Evolutionary conservation across 768 basidiomycete species (phyloP).

Genomic region (Kondoa subrosea): DNA sequence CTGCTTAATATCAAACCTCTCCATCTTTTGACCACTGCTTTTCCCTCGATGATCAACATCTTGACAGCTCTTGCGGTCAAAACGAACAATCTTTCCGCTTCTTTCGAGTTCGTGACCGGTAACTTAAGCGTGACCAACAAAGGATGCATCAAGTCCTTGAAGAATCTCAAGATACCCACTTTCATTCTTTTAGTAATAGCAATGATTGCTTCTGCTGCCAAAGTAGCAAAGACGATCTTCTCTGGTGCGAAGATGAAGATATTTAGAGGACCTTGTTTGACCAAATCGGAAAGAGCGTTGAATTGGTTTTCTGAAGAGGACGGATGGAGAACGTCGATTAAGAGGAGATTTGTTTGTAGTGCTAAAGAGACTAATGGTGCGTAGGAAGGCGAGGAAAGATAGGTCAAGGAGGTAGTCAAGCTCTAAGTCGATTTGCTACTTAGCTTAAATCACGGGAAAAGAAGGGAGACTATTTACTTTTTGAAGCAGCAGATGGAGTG

Average conservation of each 20-base stretch:
- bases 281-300: neutral
- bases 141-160: constrained; percentile 1
- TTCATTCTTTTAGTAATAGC: neutral
- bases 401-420: constrained; percentile 9
- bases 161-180: neutral
- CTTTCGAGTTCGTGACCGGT: neutral
- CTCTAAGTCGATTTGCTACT: neutral
- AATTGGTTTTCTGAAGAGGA: neutral
- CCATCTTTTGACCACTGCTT: constrained; percentile 10
- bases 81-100: neutral
- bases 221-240: neutral
- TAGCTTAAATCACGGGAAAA: neutral
- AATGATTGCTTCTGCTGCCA: neutral
- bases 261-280: neutral
- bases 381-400: constrained; percentile 9
- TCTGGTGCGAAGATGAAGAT: constrained; percentile 5
- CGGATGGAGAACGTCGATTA: constrained; percentile 16
- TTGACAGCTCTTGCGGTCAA: neutral
- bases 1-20: constrained; percentile 11
- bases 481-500: constrained; percentile 12
- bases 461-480: constrained; percentile 2
- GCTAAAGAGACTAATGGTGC: constrained; percentile 10
- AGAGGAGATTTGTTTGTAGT: constrained; percentile 6
- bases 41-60: neutral
- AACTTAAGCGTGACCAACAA: neutral